A percentile compares a stretch with the other conserved stretches of the same genome.
Evolutionary conservation across 805 yeast species (phyloP).

Genomic region (Schwanniomyces occidentalis): DNA sequence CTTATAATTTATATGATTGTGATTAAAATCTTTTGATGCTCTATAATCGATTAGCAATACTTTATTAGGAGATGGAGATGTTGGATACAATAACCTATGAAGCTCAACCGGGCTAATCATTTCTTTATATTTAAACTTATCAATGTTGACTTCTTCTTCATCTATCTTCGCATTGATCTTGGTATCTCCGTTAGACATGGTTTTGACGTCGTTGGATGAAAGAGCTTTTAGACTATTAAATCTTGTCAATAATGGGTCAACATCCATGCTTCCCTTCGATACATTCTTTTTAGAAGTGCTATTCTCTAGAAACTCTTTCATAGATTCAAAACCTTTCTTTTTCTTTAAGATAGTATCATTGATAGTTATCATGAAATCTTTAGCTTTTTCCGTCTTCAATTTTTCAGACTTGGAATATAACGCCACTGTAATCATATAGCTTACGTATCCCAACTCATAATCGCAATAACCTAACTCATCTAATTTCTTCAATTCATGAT

Average conservation of each 20-base stretch:
- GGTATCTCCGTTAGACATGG: neutral
- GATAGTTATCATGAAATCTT: slow-evolving; percentile 17
- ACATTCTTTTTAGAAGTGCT: neutral
- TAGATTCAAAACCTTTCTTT: slow-evolving; percentile 7
- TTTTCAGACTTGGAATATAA: slow-evolving; percentile 10
- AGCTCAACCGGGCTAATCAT: slow-evolving; percentile 21
- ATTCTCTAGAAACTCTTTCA: slow-evolving; percentile 1
- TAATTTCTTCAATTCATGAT: slow-evolving; percentile 29
- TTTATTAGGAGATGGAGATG: slow-evolving; percentile 2
- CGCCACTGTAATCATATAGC: slow-evolving; percentile 16
- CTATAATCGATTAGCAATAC: slow-evolving; percentile 75
- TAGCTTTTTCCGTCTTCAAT: slow-evolving; percentile 10
- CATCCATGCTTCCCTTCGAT: slow-evolving; percentile 3
- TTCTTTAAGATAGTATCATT: slow-evolving; percentile 17
- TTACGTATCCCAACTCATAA: slow-evolving; percentile 34
- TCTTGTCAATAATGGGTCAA: slow-evolving; percentile 27
- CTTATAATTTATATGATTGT: slow-evolving; percentile 59
- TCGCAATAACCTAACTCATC: slow-evolving; percentile 35
- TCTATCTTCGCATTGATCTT: neutral
- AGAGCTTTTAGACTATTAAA: slow-evolving; percentile 19
- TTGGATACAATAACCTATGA: slow-evolving; percentile 8
- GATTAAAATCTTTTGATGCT: slow-evolving; percentile 56
- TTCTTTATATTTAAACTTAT: slow-evolving; percentile 15
- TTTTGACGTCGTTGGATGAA: neutral
- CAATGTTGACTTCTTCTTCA: neutral